Base-by-base conservation (phyloP, 495 filamentous ascomycete genomes). In the Aspergillus conjunctus region DNA sequence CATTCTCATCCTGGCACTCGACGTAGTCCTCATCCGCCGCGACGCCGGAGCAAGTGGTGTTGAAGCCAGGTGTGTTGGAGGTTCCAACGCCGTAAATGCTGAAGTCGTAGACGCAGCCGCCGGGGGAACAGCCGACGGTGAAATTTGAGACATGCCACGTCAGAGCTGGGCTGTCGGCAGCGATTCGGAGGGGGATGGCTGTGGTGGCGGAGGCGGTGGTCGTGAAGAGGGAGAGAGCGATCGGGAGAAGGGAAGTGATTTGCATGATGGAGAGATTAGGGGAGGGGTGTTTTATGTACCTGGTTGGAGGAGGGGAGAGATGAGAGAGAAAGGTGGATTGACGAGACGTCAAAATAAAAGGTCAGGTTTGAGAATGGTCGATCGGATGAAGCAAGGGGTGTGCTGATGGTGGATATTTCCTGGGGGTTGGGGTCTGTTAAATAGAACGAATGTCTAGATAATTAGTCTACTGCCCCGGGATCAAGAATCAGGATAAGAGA, bases 11-110 rank as follows among this genome's bases (percentile, higher is more conserved):
- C 33, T 65, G 60, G 56, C 76, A 78, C 37, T 34, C 14, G 21
- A 58, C 59, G 53, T 68, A 62, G 17, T 68, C 71, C 1, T 57
- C 49, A 30, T 73, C 56, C 31, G 33, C 48, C 11, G 66, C 63
- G n/a, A 60, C 62, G n/a, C 76, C 75, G 33, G 68, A 64, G 68
- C 77, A 80, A 58, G 67, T 66, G 31, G 76, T 76, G 53, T 69
- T 69, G 69, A 80, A 80, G 22, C 66, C 68, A n/a, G 77, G 77
- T 1, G 72, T 73, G 53, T 74, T 71, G 4, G 49, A 18, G 34
- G 68, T 68, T 11, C 52, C 55, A 11, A 65, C 22, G 37, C 69
- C 71, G 51, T 39, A 34, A 54, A 80, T 74, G 51, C 74, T 68
- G 63, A 79, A 80, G 43, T 58, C 53, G 59, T 74, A 79, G 58